A percentile compares a stretch with the other conserved stretches of the same genome.
Conservation (phyloP, 2,329 filamentous ascomycete genomes). For the Cordyceps cicadae region DNA sequence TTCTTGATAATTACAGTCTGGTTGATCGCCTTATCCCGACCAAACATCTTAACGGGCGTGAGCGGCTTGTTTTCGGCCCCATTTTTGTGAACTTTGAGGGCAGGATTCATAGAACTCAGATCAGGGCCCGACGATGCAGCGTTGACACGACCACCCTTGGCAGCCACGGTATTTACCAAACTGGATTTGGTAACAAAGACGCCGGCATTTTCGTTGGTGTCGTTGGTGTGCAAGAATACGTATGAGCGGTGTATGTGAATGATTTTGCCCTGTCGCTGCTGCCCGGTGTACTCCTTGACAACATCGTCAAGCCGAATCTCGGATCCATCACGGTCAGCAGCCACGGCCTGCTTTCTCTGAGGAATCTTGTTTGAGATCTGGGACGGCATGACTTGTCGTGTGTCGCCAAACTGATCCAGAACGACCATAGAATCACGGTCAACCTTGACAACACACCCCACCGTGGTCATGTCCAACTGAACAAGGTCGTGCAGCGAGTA, state of each 20-base stretch:
- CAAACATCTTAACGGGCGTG: conserved; percentile 67
- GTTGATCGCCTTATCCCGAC: conserved; percentile 75
- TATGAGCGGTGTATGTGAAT: conserved; percentile 91
- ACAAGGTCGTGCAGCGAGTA: conserved; percentile 91
- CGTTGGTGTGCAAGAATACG: conserved; percentile 80
- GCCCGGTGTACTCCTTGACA: conserved; percentile 81
- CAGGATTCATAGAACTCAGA: conserved; percentile 85
- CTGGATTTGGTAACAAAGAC: conserved; percentile 81
- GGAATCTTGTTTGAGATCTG: conserved; percentile 87
- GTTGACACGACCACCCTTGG: conserved; percentile 77
- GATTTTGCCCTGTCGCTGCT: conserved; percentile 79
- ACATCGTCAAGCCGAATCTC: conserved; percentile 90
- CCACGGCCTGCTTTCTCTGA: conserved; percentile 73
- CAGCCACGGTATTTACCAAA: conserved; percentile 85
- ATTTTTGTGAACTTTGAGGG: conserved; percentile 62
- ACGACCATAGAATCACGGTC: conserved; percentile 87
- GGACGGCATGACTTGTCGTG: conserved; percentile 75
- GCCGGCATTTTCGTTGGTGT: conserved; percentile 76
- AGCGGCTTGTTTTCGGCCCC: conserved; percentile 38
- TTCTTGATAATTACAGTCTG: conserved; percentile 85
- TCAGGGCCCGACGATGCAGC: conserved; percentile 59
- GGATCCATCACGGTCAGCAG: conserved; percentile 85
- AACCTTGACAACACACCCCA: conserved; percentile 89
- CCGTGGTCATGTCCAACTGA: conserved; percentile 84
- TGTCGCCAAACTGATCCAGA: conserved; percentile 81